phyloP scores from a whole-genome alignment of 176 grass and related monocot species.

The bread wheat (Triticum aestivum) region DNA sequence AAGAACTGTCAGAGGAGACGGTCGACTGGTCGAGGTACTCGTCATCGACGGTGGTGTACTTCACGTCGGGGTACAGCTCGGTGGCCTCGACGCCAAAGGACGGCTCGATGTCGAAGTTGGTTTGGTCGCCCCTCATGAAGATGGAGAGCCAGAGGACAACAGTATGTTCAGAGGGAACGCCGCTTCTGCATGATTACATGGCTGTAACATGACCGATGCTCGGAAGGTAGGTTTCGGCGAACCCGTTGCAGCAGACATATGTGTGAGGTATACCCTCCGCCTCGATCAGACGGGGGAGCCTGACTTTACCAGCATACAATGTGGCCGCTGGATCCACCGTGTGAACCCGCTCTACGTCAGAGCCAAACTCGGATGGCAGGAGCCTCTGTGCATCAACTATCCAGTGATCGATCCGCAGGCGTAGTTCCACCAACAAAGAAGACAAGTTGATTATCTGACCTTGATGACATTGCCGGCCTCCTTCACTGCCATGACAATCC shows the following conservation, averaged over 20 bases:
- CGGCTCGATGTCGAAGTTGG: neutral
- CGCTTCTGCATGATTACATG: neutral
- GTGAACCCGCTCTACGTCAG: neutral
- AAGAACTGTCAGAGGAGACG: neutral
- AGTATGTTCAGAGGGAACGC: neutral
- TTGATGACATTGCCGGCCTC: neutral
- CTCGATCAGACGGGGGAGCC: neutral
- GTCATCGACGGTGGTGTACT: too few species aligned
- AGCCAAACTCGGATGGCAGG: neutral
- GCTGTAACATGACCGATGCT: neutral
- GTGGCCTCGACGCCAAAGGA: neutral
- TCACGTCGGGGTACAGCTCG: neutral
- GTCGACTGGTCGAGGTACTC: neutral
- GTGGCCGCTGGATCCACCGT: neutral
- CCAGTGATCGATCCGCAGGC: neutral
- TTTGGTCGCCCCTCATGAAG: neutral
- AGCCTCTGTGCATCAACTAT: neutral
- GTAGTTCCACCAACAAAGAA: neutral
- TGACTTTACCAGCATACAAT: neutral
- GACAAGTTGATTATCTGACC: neutral
- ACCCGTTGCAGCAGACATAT: neutral
- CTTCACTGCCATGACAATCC: neutral
- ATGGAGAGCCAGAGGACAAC: neutral
- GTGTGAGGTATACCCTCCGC: neutral
- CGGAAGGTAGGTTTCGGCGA: neutral